Evolutionary conservation across 768 basidiomycete species (phyloP).

Genomic region (Mycena alexandri): DNA sequence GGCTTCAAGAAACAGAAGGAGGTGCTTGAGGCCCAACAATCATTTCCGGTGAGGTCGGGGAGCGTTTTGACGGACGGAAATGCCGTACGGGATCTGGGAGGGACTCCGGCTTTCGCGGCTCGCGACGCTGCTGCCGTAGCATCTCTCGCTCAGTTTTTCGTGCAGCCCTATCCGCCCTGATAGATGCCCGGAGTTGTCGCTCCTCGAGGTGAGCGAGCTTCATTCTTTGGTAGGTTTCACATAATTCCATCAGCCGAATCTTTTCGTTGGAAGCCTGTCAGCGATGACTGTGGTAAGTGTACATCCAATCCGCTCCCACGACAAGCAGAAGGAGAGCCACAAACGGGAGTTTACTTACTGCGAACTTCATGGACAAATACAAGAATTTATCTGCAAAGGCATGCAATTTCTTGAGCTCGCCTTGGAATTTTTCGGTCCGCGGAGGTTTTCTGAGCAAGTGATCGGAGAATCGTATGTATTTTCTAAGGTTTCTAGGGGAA

Average conservation of each 20-base stretch:
- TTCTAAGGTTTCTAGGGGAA: constrained; percentile 33
- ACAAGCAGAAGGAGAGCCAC: constrained; percentile 5
- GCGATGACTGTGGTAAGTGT: constrained; percentile 15
- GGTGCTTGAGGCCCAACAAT: background rate
- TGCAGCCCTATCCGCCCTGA: constrained; percentile 38
- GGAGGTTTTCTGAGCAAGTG: constrained; percentile 38
- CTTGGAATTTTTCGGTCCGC: constrained; percentile 34
- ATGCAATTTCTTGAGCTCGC: constrained; percentile 37
- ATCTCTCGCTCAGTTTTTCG: constrained; percentile 35
- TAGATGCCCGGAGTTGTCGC: constrained; percentile 29
- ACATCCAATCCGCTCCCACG: constrained; percentile 5
- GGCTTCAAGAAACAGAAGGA: constrained; percentile 10
- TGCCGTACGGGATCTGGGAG: constrained; percentile 21
- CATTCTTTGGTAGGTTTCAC: constrained; percentile 35
- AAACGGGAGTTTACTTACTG: constrained; percentile 26
- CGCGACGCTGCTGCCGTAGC: constrained; percentile 34
- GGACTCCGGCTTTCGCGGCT: constrained; percentile 27
- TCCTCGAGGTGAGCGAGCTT: constrained; percentile 32
- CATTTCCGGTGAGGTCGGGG: constrained; percentile 30
- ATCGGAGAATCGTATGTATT: constrained; percentile 41
- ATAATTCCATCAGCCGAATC: constrained; percentile 39
- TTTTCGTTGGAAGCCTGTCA: constrained; percentile 40
- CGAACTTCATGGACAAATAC: constrained; percentile 32
- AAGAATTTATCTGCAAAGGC: constrained; percentile 40
- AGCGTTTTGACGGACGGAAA: constrained; percentile 1